phyloP scores from a whole-genome alignment of 768 basidiomycete genomes.

The Amanita subjunquillea region DNA sequence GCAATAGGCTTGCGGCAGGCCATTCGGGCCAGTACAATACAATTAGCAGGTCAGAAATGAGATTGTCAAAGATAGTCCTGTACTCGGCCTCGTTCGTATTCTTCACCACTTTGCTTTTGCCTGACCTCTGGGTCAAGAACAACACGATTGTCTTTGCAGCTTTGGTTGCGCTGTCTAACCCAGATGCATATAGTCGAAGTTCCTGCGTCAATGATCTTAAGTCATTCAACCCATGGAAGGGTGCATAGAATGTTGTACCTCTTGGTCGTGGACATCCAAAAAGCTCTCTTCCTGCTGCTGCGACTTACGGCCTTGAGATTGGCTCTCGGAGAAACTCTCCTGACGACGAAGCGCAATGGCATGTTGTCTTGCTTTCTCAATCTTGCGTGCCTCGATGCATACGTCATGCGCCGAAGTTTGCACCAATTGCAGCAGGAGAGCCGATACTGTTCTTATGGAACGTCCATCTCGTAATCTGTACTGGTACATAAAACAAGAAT shows the following conservation, averaged over 20 bases:
- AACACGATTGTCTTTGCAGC: constrained; percentile 78
- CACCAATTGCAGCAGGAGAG: constrained; percentile 88
- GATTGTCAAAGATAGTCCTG: constrained; percentile 82
- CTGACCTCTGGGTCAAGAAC: constrained; percentile 72
- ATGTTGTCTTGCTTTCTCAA: constrained; percentile 55
- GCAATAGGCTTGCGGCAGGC: constrained; percentile 81
- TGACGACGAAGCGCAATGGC: constrained; percentile 50
- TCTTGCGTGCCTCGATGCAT: constrained; percentile 51
- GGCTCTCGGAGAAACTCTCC: constrained; percentile 46
- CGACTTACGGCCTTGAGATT: constrained; percentile 13
- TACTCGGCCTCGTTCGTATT: constrained; percentile 94
- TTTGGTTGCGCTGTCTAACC: constrained; percentile 73
- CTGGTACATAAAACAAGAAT: neutral
- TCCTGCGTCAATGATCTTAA: constrained; percentile 32
- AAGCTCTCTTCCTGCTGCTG: constrained; percentile 29
- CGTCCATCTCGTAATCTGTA: constrained; percentile 81
- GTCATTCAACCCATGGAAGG: neutral
- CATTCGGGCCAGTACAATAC: constrained; percentile 96
- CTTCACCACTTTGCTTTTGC: constrained; percentile 81
- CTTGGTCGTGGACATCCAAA: constrained; percentile 58
- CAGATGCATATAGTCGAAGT: constrained; percentile 57
- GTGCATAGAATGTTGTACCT: constrained; percentile 27
- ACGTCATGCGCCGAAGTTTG: constrained; percentile 91
- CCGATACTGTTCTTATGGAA: constrained; percentile 89
- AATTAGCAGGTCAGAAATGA: constrained; percentile 78